Conservation (phyloP, 495 filamentous ascomycete genomes). For the Neurospora sp. region DNA sequence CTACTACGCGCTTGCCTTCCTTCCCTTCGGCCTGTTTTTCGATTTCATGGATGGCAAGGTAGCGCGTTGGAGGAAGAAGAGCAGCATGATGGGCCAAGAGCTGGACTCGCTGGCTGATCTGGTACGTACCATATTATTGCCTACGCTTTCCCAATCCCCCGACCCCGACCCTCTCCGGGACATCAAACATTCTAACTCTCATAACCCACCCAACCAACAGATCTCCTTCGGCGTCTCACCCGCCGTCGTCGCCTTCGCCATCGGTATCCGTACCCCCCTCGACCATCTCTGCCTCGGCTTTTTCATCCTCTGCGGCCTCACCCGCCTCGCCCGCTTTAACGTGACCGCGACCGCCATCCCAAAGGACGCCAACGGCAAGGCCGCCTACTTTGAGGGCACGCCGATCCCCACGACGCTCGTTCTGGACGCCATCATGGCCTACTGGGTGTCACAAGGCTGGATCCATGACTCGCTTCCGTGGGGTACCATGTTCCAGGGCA, state of each 20-base stretch:
- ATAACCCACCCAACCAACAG: slow-evolving; percentile 31
- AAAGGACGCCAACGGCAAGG: slow-evolving; percentile 86
- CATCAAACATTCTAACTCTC: not conserved
- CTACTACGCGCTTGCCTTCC: slow-evolving; percentile 74
- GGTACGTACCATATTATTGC: slow-evolving; percentile 39
- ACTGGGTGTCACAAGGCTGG: slow-evolving; percentile 76
- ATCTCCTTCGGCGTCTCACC: slow-evolving; percentile 94
- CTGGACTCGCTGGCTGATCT: slow-evolving; percentile 94
- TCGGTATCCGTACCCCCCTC: slow-evolving; percentile 76
- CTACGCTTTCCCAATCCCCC: not conserved
- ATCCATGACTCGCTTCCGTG: slow-evolving; percentile 64
- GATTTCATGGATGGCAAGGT: slow-evolving; percentile 98
- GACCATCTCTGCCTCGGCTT: slow-evolving; percentile 79
- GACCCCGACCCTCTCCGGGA: not conserved
- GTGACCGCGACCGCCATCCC: slow-evolving; percentile 81
- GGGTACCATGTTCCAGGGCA: slow-evolving; percentile 55
- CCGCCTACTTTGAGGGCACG: slow-evolving; percentile 90
- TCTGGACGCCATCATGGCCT: slow-evolving; percentile 77
- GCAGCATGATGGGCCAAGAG: slow-evolving; percentile 94
- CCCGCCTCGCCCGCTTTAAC: slow-evolving; percentile 92
- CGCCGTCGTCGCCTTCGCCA: slow-evolving; percentile 74
- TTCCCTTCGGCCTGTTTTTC: slow-evolving; percentile 93
- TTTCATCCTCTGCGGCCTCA: slow-evolving; percentile 92
- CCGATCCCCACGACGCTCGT: slow-evolving; percentile 84
- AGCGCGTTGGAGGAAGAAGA: slow-evolving; percentile 90